Percentiles rank a stretch among this genome's conserved stretches.
phyloP scores from a whole-genome alignment of 139 green algal genomes.

The Haematococcus sp. region DNA sequence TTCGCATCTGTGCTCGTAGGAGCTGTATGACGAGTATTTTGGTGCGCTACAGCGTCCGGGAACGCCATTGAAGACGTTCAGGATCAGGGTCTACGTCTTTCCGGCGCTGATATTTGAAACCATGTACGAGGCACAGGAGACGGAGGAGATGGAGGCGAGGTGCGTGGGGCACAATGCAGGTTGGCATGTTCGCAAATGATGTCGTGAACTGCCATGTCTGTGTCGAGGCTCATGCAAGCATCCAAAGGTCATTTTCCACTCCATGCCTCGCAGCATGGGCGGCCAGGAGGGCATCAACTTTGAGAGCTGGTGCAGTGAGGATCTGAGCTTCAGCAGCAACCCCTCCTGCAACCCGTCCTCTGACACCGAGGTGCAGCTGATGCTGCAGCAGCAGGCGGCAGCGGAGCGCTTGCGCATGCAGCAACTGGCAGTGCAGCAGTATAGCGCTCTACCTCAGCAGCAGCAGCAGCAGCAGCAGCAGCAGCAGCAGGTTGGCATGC shows the following conservation, averaged over 20 bases:
- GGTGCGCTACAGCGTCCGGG: slow-evolving; percentile 43
- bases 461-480: neutral
- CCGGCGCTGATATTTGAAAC: slow-evolving; percentile 33
- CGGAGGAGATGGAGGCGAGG: slow-evolving; percentile 22
- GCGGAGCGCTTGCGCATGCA: neutral
- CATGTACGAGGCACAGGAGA: slow-evolving; percentile 12
- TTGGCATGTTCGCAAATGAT: neutral
- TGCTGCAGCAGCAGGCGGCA: slow-evolving; percentile 5
- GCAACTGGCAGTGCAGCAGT: neutral
- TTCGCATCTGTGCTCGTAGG: slow-evolving; percentile 44
- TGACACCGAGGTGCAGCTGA: slow-evolving; percentile 1
- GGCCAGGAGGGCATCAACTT: slow-evolving; percentile 5
- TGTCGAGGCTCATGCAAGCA: no score
- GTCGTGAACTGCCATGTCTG: no score
- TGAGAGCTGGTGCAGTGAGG: slow-evolving; percentile 15
- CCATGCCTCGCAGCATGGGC: neutral
- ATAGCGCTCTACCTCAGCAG: neutral
- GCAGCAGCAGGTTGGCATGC: neutral
- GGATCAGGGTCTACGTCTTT: slow-evolving; percentile 66
- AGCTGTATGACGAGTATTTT: slow-evolving; percentile 74
- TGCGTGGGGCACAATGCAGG: neutral
- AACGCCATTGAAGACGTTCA: slow-evolving; percentile 62
- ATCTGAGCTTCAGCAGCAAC: slow-evolving; percentile 8
- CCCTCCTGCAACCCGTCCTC: slow-evolving; percentile 1
- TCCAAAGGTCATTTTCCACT: neutral